Evolutionary conservation across 2,329 filamentous ascomycete genomes (phyloP).

Genomic region (Fusarium sp.): DNA sequence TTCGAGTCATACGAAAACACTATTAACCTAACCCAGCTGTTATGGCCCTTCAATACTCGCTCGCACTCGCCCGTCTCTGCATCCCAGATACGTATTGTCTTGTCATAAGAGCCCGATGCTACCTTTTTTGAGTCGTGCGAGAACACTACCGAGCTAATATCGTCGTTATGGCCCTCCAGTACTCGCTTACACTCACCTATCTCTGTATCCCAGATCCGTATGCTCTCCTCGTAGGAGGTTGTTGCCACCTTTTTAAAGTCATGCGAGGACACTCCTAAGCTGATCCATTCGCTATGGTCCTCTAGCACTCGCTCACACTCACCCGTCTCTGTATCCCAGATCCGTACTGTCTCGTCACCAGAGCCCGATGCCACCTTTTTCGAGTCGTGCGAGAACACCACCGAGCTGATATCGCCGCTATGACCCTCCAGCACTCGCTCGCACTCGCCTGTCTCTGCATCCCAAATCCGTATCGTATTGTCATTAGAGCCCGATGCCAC

Average conservation of each 20-base stretch:
- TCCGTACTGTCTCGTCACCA: neutral
- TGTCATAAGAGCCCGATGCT: no score
- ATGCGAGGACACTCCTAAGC: neutral
- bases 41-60: neutral
- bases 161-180: no score
- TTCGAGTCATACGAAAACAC: neutral
- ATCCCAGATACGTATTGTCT: no score
- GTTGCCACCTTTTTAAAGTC: constrained; percentile 1
- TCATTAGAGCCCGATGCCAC: no score
- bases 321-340: neutral
- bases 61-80: no score
- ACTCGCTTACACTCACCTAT: neutral
- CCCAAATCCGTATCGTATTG: no score
- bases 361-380: neutral
- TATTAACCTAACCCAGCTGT: rapidly evolving
- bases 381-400: neutral
- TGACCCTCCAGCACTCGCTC: neutral
- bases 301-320: no score
- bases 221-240: neutral
- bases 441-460: no score
- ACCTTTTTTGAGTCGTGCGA: no score
- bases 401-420: rapidly evolving
- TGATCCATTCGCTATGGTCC: no score
- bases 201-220: constrained; percentile 5
- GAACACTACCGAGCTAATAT: no score